Evolutionary conservation across 2,329 filamentous ascomycete genomes (phyloP).

Genomic region (Chrysoporthe cubensis): DNA sequence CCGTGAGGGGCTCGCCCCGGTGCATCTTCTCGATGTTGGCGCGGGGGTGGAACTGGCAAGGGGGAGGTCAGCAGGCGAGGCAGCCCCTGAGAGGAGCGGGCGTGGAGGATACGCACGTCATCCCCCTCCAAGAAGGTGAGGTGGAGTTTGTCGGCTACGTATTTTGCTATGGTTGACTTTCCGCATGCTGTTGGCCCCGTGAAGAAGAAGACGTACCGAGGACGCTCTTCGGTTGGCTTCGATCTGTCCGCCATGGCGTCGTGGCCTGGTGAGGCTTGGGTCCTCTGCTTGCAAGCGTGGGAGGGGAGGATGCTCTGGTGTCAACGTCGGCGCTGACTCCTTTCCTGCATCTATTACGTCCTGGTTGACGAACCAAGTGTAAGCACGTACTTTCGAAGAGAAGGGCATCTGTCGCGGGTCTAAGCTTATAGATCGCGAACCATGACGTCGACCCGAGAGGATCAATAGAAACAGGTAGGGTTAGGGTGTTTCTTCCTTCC

Average conservation of each 20-base stretch:
- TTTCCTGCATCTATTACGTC: background rate
- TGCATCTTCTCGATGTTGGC: conserved; percentile 76
- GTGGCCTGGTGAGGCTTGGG: background rate
- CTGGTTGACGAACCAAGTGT: background rate
- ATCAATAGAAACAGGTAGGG: background rate
- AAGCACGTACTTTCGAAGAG: background rate
- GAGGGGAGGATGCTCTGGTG: background rate
- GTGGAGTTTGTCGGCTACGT: conserved; percentile 51
- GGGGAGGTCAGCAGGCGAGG: background rate
- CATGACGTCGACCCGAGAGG: background rate
- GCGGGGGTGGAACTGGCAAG: conserved; percentile 58
- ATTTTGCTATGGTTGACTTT: conserved; percentile 62
- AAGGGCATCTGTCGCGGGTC: background rate
- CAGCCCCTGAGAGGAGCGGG: background rate
- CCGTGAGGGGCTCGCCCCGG: conserved; percentile 68
- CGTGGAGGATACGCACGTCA: conserved; percentile 51
- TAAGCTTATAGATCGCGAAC: background rate
- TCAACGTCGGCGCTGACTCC: background rate
- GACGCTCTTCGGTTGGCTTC: conserved; percentile 20
- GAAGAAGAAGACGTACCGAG: conserved; percentile 57
- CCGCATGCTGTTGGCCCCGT: conserved; percentile 65
- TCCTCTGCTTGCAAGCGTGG: background rate
- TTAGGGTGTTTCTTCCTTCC: background rate
- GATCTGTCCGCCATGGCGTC: conserved; percentile 10
- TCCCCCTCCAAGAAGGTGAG: conserved; percentile 65